A percentile compares a stretch with the other conserved stretches of the same genome.
Evolutionary conservation across 192 early-diverging fungal species (phyloP).

Genomic region (Geranomyces michiganensis): DNA sequence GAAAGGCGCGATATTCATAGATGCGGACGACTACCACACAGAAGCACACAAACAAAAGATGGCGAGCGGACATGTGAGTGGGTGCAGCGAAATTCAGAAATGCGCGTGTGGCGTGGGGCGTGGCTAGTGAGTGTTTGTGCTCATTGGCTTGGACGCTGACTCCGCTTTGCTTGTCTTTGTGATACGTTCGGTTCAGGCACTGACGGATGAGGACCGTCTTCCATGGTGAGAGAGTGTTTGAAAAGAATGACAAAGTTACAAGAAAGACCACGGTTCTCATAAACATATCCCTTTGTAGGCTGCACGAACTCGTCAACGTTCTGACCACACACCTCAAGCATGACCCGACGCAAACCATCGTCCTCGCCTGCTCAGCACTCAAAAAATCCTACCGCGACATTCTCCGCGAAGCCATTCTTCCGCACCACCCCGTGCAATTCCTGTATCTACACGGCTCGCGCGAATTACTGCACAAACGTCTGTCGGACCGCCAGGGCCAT

Average conservation of each 20-base stretch:
- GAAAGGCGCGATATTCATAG: constrained; percentile 53
- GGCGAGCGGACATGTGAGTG: constrained; percentile 51
- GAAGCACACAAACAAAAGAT: constrained; percentile 64
- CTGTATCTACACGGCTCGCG: constrained; percentile 58
- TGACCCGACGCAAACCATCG: constrained; percentile 26
- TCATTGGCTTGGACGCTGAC: background rate
- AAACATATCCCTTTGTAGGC: constrained; percentile 23
- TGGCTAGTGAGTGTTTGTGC: background rate
- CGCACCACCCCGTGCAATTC: constrained; percentile 30
- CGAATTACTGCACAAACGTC: constrained; percentile 49
- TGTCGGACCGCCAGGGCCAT: constrained; percentile 55
- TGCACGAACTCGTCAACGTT: constrained; percentile 3
- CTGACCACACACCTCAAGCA: background rate
- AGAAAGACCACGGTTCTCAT: too few species aligned
- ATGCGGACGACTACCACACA: constrained; percentile 70
- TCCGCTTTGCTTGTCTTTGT: background rate
- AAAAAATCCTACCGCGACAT: constrained; percentile 68
- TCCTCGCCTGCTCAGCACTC: constrained; percentile 69
- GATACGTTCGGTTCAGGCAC: constrained; percentile 35
- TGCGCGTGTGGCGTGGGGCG: too few species aligned
- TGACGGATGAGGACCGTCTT: constrained; percentile 68
- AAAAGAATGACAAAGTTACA: background rate
- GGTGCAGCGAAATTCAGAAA: too few species aligned
- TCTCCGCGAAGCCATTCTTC: constrained; percentile 40
- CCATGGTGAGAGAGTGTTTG: constrained; percentile 50